Evolutionary conservation across 805 yeast species (phyloP), one percentile per base, ranked within the genome.

Genomic region (Yamadazyma sp.): DNA sequence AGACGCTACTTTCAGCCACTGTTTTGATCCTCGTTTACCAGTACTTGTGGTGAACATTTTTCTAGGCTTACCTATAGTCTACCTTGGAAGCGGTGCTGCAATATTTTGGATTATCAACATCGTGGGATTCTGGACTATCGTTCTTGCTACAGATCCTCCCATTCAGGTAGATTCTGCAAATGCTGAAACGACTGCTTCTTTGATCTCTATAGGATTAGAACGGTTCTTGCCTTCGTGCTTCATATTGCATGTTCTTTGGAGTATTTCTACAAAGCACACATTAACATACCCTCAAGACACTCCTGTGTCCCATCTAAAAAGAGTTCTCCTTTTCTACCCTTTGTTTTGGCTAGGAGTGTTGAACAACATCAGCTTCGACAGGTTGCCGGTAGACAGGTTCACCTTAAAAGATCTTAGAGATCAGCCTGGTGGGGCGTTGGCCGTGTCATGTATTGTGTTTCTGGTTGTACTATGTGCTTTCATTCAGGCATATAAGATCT

Each of bases 351-450:
- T 85, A 3, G 96, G 96, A 1, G 71, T 85, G 22, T 70, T 89
- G 51, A 89, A 90, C 57, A 90, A 88, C 59, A 73, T 86, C 50
- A 87, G 95, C 0, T 88, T 91, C 62, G 98, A 89, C 54, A 66
- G 90, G 43, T 61, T 91, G 8, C 96, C 97, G 0, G 81, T 90
- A 8, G 98, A 91, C 55, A 68, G 99, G 38, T 66, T 91, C 28
- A 85, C 91, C 0, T 50, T 78, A 2, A 62, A 67, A 8, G 98
- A 91, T 55, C 63, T 91, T 19, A 76, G 71, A 45, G 73, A 75
- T 18, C 90, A 83, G 60, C 81, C 91, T 0, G 96, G 95, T 0
- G 86, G 95, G 0, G 54, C 84, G 25, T 38, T 76, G 0, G 84
- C 95, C 0, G 77, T 86, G 0, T 41, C 73, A 0, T 55, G 73